phyloP scores from a whole-genome alignment of 2,329 filamentous ascomycete species.

The Hymenoscyphus albidus region DNA sequence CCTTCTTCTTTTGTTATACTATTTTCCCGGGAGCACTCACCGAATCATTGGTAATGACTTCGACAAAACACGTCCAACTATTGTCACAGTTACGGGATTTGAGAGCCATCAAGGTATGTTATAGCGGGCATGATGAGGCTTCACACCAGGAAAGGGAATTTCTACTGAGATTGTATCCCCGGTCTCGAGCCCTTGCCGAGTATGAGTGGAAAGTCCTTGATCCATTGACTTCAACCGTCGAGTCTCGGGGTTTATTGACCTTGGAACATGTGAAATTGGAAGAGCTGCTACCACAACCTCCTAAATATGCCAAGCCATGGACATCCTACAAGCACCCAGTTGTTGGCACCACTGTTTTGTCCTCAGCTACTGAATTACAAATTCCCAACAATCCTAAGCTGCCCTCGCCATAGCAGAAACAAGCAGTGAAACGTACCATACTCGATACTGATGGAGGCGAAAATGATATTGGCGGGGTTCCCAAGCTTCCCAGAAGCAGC shows the following conservation, averaged over 20 bases:
- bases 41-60: background rate
- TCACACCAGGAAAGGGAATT: constrained; percentile 3
- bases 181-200: background rate
- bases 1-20: background rate
- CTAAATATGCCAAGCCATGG: background rate
- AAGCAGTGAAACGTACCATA: background rate
- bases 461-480: background rate
- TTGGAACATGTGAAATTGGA: constrained; percentile 1
- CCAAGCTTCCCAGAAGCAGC: background rate
- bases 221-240: background rate
- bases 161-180: background rate
- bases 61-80: background rate
- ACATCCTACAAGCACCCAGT: background rate
- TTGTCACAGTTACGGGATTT: background rate
- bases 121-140: background rate
- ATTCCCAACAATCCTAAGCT: background rate
- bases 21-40: background rate
- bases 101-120: background rate
- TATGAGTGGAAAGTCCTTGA: constrained; percentile 1
- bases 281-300: background rate
- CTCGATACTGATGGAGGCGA: background rate
- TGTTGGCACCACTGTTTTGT: background rate
- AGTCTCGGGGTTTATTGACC: background rate
- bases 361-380: background rate
- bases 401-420: background rate